A percentile compares a stretch with the other conserved stretches of the same genome.
These are phyloP conservation scores for Penicillium diatomitis DNA, from an alignment of 495 filamentous ascomycete species.

Conservation along the genomic window DNA sequence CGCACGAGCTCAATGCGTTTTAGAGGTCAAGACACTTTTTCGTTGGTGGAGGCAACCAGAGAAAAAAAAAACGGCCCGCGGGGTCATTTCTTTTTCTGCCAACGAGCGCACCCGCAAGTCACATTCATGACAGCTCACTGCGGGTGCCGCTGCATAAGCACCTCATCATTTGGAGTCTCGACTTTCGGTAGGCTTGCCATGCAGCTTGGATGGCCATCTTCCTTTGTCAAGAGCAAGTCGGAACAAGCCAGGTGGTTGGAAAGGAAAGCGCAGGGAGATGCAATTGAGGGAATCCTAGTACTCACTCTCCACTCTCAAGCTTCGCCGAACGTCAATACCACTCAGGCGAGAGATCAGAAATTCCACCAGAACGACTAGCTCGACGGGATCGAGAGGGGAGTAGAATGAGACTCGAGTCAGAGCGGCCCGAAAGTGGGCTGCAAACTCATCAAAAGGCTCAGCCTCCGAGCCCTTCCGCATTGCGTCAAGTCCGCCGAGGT, in stretches of 20 bases:
- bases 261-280: too few species aligned
- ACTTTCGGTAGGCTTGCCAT: too few species aligned
- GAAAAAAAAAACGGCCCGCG: background rate
- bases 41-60: background rate
- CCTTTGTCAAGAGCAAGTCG: too few species aligned
- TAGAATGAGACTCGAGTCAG: background rate
- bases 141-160: too few species aligned
- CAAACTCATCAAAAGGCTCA: slow-evolving; percentile 26
- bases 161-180: too few species aligned
- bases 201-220: too few species aligned
- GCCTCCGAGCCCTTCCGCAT: slow-evolving; percentile 39
- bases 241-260: too few species aligned
- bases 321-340: too few species aligned
- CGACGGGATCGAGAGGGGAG: too few species aligned
- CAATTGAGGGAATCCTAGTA: too few species aligned
- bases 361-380: background rate
- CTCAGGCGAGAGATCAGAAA: background rate
- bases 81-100: background rate
- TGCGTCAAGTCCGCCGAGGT: slow-evolving; percentile 28
- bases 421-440: slow-evolving; percentile 11
- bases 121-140: slow-evolving; percentile 27
- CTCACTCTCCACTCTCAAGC: too few species aligned
- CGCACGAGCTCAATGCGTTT: slow-evolving; percentile 16
- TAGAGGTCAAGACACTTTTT: background rate
- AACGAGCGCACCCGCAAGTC: slow-evolving; percentile 6